Base-by-base conservation (phyloP, 345 rosid species). In the Aquilaria sinensis region DNA sequence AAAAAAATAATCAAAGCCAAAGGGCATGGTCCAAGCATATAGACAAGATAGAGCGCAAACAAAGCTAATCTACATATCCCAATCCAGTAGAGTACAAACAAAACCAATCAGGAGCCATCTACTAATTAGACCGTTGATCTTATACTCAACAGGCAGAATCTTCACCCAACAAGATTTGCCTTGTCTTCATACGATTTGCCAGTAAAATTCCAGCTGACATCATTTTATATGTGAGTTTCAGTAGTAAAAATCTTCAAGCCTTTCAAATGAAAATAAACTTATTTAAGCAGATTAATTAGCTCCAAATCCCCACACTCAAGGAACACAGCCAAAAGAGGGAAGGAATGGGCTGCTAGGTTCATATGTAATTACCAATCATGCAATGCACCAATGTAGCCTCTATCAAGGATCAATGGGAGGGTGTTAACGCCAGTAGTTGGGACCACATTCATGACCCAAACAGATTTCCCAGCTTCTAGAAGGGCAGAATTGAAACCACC, bases 391-490 rank as follows among this genome's bases (percentile, higher is more conserved):
- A 91, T 86, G 73, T 87, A 86, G 64, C 99, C 99, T 66, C 96
- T 81, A 78, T 95, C 97, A 51, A 88, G 84, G 63, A 95, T 89
- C 77, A 89, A 49, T 2, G 99, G 89, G 61, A 95, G 95, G 72
- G 80, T 77, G 78, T 95, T 91, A 53, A 81, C 82, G 67, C 93
- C 99, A 66, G 67, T 78, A 4, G 86, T 89, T 14, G 99, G 96
- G 56, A 95, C 96, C 50, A 85, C 96, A 55, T 95, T 95, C 99
- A 95, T 89, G 70, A 95, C 99, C 99, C 99, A 95, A 1, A 81
- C 89, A 15, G 90, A 87, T 75, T 91, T 95, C 52, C 88, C 87
- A 16, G 80, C 75, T 82, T 85, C 90, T 70, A 95, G 64, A 59
- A 95, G 65, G 12, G 96, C 98, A 65, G 96, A 75, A 72, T 87